Percentiles rank a stretch among this genome's conserved stretches.
phyloP scores from a whole-genome alignment of 2,329 filamentous ascomycete genomes.

The Pseudocercospora fijiensis region DNA sequence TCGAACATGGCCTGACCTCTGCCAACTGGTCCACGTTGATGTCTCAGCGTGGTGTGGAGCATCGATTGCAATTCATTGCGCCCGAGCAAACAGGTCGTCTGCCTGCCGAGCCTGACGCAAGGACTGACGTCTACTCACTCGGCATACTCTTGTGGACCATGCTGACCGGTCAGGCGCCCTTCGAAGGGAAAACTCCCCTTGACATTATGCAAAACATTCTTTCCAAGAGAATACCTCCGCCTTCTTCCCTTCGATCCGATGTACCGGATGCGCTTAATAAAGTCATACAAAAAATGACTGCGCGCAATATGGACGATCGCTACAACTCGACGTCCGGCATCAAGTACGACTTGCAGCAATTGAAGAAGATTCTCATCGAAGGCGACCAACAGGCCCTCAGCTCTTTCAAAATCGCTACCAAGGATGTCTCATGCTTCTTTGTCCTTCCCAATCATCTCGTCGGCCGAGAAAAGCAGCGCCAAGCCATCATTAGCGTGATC shows the following conservation, averaged over 20 bases:
- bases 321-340: slow-evolving; percentile 88
- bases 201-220: slow-evolving; percentile 91
- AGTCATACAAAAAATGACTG: slow-evolving; percentile 88
- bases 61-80: slow-evolving; percentile 88
- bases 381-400: slow-evolving; percentile 71
- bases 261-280: slow-evolving; percentile 77
- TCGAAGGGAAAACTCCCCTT: slow-evolving; percentile 74
- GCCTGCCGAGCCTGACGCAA: slow-evolving; percentile 84
- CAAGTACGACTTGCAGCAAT: slow-evolving; percentile 72
- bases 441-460: slow-evolving; percentile 79
- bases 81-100: slow-evolving; percentile 93
- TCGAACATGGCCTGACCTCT: slow-evolving; percentile 82
- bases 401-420: slow-evolving; percentile 73
- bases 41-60: slow-evolving; percentile 78
- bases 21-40: slow-evolving; percentile 83
- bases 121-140: slow-evolving; percentile 91
- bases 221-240: slow-evolving; percentile 71
- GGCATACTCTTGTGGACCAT: slow-evolving; percentile 88
- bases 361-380: slow-evolving; percentile 71
- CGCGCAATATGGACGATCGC: slow-evolving; percentile 80
- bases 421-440: slow-evolving; percentile 89
- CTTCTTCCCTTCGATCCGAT: slow-evolving; percentile 75
- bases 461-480: slow-evolving; percentile 70
- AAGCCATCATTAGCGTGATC: slow-evolving; percentile 70
- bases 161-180: slow-evolving; percentile 75